A percentile compares a stretch with the other conserved stretches of the same genome.
phyloP scores from a whole-genome alignment of 1,284 basidiomycete genomes.

The Ustilago tritici region DNA sequence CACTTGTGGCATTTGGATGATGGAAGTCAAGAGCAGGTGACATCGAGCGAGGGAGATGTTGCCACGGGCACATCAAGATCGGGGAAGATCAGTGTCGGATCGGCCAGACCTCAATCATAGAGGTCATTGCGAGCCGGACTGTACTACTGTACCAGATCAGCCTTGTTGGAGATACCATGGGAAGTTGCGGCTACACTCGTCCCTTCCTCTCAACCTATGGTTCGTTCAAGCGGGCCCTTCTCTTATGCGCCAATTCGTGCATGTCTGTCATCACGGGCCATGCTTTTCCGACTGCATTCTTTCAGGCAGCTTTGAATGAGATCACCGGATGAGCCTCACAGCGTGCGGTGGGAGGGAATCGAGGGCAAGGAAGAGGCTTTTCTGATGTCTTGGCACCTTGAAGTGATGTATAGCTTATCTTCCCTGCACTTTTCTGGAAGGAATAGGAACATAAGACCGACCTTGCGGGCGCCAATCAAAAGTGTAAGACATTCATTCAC shows the following conservation, averaged over 20 bases:
- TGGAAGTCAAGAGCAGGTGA: not conserved
- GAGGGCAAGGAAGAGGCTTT: not conserved
- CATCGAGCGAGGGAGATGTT: not conserved
- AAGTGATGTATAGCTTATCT: constrained; percentile 15
- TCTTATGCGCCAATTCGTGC: not conserved
- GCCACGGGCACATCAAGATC: not conserved
- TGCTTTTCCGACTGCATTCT: not conserved
- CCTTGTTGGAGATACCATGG: not conserved
- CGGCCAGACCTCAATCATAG: not conserved
- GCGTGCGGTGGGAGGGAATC: not conserved
- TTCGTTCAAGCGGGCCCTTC: not conserved
- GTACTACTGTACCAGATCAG: not conserved
- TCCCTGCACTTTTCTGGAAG: constrained; percentile 14
- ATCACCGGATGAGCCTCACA: not conserved
- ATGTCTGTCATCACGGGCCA: not conserved
- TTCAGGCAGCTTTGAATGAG: constrained; percentile 1
- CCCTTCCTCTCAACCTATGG: not conserved
- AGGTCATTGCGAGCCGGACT: not conserved
- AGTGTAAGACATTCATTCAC: too few relatives aligned
- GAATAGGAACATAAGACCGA: not conserved
- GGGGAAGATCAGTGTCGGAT: not conserved
- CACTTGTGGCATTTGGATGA: constrained; percentile 5
- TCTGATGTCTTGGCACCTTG: constrained; percentile 8
- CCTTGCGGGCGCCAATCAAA: not conserved
- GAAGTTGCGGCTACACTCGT: not conserved